Conservation (phyloP, 306 rosid genomes). For the Cucurbita pepo region DNA sequence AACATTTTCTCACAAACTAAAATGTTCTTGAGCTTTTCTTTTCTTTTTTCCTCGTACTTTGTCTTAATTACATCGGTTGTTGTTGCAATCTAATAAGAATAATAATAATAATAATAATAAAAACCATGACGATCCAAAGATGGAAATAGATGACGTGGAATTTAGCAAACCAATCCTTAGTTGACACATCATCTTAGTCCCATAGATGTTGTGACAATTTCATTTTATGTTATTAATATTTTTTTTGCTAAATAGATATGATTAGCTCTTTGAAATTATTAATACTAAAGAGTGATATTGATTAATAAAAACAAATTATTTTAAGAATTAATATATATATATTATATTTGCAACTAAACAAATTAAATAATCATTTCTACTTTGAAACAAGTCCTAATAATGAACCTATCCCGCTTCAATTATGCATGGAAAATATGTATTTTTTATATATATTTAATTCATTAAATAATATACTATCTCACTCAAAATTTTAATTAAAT, state of each 20-base stretch:
- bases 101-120: too few relatives aligned
- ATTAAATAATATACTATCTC: background rate
- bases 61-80: background rate
- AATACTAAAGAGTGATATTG: background rate
- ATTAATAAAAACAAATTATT: background rate
- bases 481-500: too few relatives aligned
- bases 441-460: background rate
- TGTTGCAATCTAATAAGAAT: background rate
- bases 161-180: background rate
- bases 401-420: background rate
- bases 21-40: background rate
- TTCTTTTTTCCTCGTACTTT: background rate
- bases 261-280: background rate
- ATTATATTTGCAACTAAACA: background rate
- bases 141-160: background rate
- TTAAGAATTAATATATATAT: background rate
- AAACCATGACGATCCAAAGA: background rate
- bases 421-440: background rate
- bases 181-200: background rate
- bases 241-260: background rate
- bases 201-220: background rate
- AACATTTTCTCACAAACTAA: background rate
- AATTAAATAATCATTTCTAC: background rate
- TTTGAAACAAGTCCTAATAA: background rate
- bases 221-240: background rate